phyloP scores from a whole-genome alignment of 768 basidiomycete species.

The Epithele typhae region DNA sequence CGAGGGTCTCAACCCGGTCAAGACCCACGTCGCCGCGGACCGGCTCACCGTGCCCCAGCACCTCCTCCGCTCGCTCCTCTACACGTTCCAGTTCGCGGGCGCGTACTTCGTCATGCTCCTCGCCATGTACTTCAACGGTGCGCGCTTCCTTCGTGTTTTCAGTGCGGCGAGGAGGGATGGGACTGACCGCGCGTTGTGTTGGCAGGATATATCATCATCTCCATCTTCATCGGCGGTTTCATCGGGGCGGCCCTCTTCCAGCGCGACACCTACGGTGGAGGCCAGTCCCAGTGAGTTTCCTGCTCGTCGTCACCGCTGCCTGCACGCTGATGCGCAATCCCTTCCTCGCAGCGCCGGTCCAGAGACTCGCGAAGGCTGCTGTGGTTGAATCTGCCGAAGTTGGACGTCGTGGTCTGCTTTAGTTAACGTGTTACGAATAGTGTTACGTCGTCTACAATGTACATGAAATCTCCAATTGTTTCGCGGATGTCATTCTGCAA shows the following conservation, averaged over 20 bases:
- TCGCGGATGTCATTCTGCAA: too few species aligned
- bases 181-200: too few species aligned
- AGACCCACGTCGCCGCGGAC: background rate
- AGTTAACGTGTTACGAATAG: too few species aligned
- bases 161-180: too few species aligned
- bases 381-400: too few species aligned
- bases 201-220: constrained; percentile 4
- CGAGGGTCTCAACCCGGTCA: too few species aligned
- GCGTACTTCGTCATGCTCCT: constrained; percentile 1
- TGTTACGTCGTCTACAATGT: too few species aligned
- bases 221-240: constrained; percentile 1
- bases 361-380: background rate
- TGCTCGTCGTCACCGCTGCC: too few species aligned
- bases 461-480: too few species aligned
- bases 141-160: too few species aligned
- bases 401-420: too few species aligned
- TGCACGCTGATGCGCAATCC: too few species aligned
- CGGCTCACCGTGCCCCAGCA: background rate
- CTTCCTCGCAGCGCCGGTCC: background rate
- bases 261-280: background rate
- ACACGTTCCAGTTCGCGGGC: constrained; percentile 1
- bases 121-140: constrained; percentile 3
- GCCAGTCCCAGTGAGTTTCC: background rate
- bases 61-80: background rate
- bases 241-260: constrained; percentile 1